phyloP scores from a whole-genome alignment of 108 stramenopile genomes.

The Epipyxis sp. region DNA sequence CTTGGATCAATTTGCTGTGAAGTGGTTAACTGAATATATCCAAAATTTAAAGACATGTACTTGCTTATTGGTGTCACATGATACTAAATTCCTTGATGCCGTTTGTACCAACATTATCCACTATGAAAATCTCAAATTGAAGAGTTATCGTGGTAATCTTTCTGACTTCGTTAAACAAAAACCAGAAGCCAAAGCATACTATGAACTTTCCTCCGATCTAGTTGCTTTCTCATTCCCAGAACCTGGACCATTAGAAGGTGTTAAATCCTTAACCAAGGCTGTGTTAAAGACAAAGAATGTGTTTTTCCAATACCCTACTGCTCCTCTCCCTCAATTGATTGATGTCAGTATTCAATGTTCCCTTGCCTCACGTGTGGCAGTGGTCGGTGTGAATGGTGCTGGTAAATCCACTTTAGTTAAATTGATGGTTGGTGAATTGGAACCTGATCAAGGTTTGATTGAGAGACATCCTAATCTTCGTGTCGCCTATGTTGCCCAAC shows the following conservation, averaged over 20 bases:
- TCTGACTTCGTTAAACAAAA: slow-evolving; percentile 7
- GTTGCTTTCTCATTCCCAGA: slow-evolving; percentile 81
- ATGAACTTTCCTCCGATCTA: slow-evolving; percentile 77
- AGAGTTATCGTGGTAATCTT: slow-evolving; percentile 17
- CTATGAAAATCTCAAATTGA: slow-evolving; percentile 57
- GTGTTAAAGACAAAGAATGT: slow-evolving; percentile 87
- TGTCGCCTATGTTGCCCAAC: slow-evolving; percentile 92
- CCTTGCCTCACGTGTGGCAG: slow-evolving; percentile 48
- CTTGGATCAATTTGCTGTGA: slow-evolving; percentile 14
- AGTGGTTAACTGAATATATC: slow-evolving; percentile 12
- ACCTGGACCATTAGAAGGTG: slow-evolving; percentile 75
- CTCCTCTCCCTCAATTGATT: slow-evolving; percentile 62
- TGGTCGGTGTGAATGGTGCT: slow-evolving; percentile 81
- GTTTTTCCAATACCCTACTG: slow-evolving; percentile 76
- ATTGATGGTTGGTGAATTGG: slow-evolving; percentile 73
- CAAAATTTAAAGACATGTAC: slow-evolving; percentile 22
- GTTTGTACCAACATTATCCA: slow-evolving; percentile 63
- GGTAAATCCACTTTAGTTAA: slow-evolving; percentile 71
- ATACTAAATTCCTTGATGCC: slow-evolving; percentile 34
- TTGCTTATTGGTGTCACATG: slow-evolving; percentile 33
- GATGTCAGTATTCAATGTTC: slow-evolving; percentile 47
- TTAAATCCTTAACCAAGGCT: slow-evolving; percentile 88
- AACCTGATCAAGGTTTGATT: slow-evolving; percentile 84
- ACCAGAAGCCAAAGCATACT: slow-evolving; percentile 91
- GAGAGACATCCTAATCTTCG: slow-evolving; percentile 86